phyloP scores from a whole-genome alignment of 2,329 filamentous ascomycete genomes.

The Dendryphion nanum region DNA sequence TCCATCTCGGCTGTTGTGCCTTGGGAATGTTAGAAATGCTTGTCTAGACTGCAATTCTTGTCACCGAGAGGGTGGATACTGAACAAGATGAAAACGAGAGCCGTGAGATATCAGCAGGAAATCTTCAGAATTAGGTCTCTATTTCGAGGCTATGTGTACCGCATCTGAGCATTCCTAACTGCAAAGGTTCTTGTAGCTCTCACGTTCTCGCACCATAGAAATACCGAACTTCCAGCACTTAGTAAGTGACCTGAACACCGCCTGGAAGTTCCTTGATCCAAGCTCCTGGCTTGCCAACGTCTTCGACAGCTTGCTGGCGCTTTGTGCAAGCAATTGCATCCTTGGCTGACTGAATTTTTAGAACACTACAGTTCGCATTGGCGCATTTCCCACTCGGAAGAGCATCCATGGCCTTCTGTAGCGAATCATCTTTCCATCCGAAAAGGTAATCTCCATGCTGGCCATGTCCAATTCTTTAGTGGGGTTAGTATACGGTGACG shows the following conservation, averaged over 20 bases:
- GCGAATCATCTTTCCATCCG: conserved; percentile 27
- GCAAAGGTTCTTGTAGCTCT: too few species aligned
- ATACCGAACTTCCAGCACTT: too few species aligned
- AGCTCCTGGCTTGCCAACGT: conserved; percentile 34
- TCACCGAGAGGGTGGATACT: too few species aligned
- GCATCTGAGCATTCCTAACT: too few species aligned
- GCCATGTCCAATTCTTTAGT: conserved; percentile 16
- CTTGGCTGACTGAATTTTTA: conserved; percentile 27
- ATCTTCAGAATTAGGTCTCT: too few species aligned
- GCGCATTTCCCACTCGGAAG: conserved; percentile 26
- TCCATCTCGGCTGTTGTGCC: too few species aligned
- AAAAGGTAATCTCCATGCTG: conserved; percentile 28
- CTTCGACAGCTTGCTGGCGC: conserved; percentile 48
- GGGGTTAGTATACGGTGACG: neutral
- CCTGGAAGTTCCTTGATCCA: conserved; percentile 31
- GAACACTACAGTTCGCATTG: conserved; percentile 27
- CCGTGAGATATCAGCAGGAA: too few species aligned
- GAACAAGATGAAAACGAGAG: too few species aligned
- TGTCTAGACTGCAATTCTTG: too few species aligned
- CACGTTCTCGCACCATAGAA: too few species aligned
- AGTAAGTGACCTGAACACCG: conserved; percentile 21
- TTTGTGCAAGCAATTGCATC: conserved; percentile 27
- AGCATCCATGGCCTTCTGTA: conserved; percentile 31
- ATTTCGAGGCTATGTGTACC: too few species aligned
- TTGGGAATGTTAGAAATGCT: too few species aligned